These are phyloP conservation scores for Aegilops longissima DNA, from an alignment of 176 grass and related monocot species.

Conservation along the genomic window DNA sequence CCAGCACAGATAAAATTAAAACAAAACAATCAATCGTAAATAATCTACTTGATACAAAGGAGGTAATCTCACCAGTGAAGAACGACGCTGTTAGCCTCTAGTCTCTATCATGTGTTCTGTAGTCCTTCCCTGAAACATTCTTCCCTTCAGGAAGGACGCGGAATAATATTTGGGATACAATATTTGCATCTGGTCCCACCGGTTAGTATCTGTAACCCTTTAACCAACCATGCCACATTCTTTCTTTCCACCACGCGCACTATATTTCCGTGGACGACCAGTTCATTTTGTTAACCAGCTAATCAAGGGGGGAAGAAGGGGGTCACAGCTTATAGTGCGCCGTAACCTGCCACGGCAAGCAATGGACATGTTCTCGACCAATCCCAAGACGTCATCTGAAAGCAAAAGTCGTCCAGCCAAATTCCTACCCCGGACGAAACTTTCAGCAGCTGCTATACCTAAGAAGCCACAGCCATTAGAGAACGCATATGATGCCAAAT, in stretches of 20 bases:
- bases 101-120: too few species aligned
- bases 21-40: too few species aligned
- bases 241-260: neutral
- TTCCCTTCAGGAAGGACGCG: too few species aligned
- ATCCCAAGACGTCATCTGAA: neutral
- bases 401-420: slow-evolving; percentile 23
- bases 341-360: slow-evolving; percentile 28
- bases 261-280: neutral
- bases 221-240: neutral
- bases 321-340: neutral
- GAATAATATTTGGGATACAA: too few species aligned
- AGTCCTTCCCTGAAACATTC: too few species aligned
- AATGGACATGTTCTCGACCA: neutral
- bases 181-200: too few species aligned
- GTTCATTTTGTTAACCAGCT: neutral
- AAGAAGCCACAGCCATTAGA: neutral
- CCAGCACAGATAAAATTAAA: too few species aligned
- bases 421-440: neutral
- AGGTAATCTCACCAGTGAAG: too few species aligned
- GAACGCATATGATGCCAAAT: neutral
- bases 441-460: neutral
- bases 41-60: too few species aligned
- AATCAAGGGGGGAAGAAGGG: neutral
- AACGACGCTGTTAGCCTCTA: too few species aligned
- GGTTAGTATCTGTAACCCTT: neutral